Evolutionary conservation across 1,139 yeast species (phyloP).

Genomic region (Kluyveromyces sp.): DNA sequence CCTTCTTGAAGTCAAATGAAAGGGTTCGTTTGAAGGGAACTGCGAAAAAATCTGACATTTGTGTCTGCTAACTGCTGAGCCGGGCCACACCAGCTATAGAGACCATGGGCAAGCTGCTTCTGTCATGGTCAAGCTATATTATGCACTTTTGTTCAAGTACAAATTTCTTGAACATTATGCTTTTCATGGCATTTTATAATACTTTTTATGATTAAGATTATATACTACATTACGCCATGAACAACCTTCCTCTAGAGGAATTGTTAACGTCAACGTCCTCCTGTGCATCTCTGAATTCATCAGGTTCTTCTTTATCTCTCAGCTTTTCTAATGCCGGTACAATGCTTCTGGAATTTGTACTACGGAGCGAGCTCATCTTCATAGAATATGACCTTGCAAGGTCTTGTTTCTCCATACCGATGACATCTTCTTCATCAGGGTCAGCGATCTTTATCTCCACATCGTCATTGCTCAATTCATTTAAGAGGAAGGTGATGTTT

Average conservation of each 20-base stretch:
- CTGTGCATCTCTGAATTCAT: conserved; percentile 28
- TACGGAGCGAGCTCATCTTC: conserved; percentile 15
- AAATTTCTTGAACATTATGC: no score
- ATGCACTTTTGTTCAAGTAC: neutral
- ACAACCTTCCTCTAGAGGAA: conserved; percentile 23
- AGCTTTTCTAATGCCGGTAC: conserved; percentile 6
- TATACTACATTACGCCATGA: conserved; percentile 10
- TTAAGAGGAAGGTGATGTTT: conserved; percentile 31
- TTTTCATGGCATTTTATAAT: neutral
- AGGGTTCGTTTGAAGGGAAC: conserved; percentile 52
- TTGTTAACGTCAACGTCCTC: conserved; percentile 21
- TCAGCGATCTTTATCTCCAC: conserved; percentile 25
- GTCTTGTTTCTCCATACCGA: conserved; percentile 28
- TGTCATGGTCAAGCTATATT: no score
- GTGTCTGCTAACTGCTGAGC: no score
- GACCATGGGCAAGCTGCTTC: no score
- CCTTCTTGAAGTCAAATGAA: conserved; percentile 39
- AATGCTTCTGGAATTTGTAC: conserved; percentile 7
- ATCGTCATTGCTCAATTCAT: conserved; percentile 23
- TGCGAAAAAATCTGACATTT: conserved; percentile 36
- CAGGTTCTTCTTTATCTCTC: conserved; percentile 13
- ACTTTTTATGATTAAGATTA: neutral
- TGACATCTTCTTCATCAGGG: conserved; percentile 32
- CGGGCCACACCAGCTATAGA: no score
- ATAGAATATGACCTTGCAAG: conserved; percentile 26